Percentiles rank a stretch among this genome's conserved stretches.
phyloP scores from a whole-genome alignment of 176 grass and related monocot species.

The Triticum aestivum region IWGSC_CS_RefSeq_v2.1 NC_057807.1:626901376-626901875 shows the following conservation, averaged over 20 bases:
- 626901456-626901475: slow-evolving; percentile 35
- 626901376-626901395: not conserved
- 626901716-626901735: slow-evolving; percentile 93
- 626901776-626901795: slow-evolving; percentile 63
- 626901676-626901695: slow-evolving; percentile 92
- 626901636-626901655: slow-evolving; percentile 78
- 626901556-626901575: slow-evolving; percentile 81
- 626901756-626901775: slow-evolving; percentile 74
- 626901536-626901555: slow-evolving; percentile 61
- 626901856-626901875: slow-evolving; percentile 91
- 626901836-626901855: slow-evolving; percentile 88
- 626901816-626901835: slow-evolving; percentile 67
- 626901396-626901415: not conserved
- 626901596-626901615: slow-evolving; percentile 77
- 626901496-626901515: slow-evolving; percentile 81
- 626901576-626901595: slow-evolving; percentile 72
- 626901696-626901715: slow-evolving; percentile 89
- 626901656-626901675: slow-evolving; percentile 78
- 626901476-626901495: slow-evolving; percentile 59
- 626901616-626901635: slow-evolving; percentile 74
- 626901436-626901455: not conserved
- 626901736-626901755: slow-evolving; percentile 82
- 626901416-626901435: not conserved
- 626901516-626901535: slow-evolving; percentile 68
- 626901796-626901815: slow-evolving; percentile 56